phyloP scores from a whole-genome alignment of 345 rosid species.

The Eucalyptus victrix region DNA sequence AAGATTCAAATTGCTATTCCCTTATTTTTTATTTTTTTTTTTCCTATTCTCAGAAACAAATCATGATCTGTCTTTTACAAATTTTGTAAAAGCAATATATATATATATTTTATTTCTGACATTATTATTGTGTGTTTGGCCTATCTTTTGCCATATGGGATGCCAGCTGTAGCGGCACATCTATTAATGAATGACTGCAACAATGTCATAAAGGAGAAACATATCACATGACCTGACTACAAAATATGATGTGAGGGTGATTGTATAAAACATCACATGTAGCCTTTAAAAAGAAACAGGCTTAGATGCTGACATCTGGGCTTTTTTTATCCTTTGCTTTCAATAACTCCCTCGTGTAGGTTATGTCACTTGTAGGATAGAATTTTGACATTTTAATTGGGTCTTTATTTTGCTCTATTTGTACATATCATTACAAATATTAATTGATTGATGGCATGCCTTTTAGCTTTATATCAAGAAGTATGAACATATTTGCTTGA shows the following conservation, averaged over 20 bases:
- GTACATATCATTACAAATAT: neutral
- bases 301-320: neutral
- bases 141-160: neutral
- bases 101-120: neutral
- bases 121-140: neutral
- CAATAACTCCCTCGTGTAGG: neutral
- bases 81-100: neutral
- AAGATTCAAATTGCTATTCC: neutral
- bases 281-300: neutral
- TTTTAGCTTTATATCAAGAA: neutral
- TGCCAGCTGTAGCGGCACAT: neutral
- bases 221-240: neutral
- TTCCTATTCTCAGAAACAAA: neutral
- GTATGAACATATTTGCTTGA: neutral
- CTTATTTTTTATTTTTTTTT: neutral
- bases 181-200: neutral
- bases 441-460: neutral
- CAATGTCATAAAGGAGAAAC: neutral
- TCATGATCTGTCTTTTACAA: neutral
- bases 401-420: neutral
- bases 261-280: neutral
- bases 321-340: neutral
- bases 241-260: neutral
- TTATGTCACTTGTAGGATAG: neutral
- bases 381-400: neutral